Percentiles rank a stretch among this genome's conserved stretches.
Conservation (phyloP, 208 protist species). For the Trypanosoma rangeli region DNA sequence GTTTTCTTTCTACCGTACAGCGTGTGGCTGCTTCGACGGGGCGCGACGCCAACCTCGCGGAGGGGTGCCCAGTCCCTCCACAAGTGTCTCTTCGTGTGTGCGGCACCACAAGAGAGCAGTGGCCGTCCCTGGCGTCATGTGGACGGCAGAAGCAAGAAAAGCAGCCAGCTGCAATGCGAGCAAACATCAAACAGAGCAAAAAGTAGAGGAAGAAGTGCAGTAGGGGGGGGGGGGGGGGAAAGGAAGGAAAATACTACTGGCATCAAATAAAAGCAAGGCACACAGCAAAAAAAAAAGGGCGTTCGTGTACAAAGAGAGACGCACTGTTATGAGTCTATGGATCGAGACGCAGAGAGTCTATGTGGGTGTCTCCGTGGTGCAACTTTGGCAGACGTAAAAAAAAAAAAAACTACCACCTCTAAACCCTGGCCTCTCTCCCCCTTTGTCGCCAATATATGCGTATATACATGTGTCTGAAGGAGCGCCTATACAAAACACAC, state of each 20-base stretch:
- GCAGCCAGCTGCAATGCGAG: background rate
- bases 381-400: background rate
- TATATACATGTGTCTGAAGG: conserved; percentile 9
- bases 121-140: too few species aligned
- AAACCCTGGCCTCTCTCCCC: background rate
- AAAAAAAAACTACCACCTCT: background rate
- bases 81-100: too few species aligned
- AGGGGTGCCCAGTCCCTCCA: too few species aligned
- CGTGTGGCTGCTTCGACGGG: too few species aligned
- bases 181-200: too few species aligned
- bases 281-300: background rate
- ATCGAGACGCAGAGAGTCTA: conserved; percentile 14
- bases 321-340: conserved; percentile 3
- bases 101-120: too few species aligned
- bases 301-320: too few species aligned
- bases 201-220: background rate
- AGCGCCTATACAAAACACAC: background rate
- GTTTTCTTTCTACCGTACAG: too few species aligned
- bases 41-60: too few species aligned
- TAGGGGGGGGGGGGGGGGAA: background rate
- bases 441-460: conserved; percentile 2
- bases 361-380: background rate
- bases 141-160: background rate
- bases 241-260: background rate
- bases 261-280: conserved; percentile 14